phyloP scores from a whole-genome alignment of 2,329 filamentous ascomycete genomes.

The Chrysoporthe cubensis region DNA sequence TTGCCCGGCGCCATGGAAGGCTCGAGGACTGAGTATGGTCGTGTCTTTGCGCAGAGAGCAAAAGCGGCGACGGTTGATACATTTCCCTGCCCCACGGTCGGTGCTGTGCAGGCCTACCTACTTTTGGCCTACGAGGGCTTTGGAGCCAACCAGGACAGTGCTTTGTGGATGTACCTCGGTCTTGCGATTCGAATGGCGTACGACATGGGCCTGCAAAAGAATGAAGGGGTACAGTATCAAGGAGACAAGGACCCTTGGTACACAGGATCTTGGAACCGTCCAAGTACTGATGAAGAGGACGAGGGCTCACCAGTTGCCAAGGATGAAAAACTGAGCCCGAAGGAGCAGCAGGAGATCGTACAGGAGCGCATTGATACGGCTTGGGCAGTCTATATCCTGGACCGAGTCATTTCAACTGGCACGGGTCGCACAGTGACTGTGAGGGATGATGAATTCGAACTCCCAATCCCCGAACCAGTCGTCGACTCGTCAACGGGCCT shows the following conservation, averaged over 20 bases:
- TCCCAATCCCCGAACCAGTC: slow-evolving; percentile 64
- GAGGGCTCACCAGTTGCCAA: slow-evolving; percentile 33
- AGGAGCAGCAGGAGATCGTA: slow-evolving; percentile 69
- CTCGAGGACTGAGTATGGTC: slow-evolving; percentile 70
- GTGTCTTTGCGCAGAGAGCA: slow-evolving; percentile 78
- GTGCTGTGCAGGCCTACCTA: slow-evolving; percentile 81
- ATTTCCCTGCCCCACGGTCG: slow-evolving; percentile 80
- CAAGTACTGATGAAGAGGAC: slow-evolving; percentile 31
- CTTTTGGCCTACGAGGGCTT: slow-evolving; percentile 89
- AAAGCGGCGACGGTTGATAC: slow-evolving; percentile 83
- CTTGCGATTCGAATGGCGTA: slow-evolving; percentile 84
- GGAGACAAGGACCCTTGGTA: slow-evolving; percentile 57
- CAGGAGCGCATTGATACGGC: slow-evolving; percentile 85
- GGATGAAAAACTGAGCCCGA: slow-evolving; percentile 42
- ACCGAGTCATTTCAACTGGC: slow-evolving; percentile 84
- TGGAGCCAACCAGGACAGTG: slow-evolving; percentile 84
- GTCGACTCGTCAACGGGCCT: slow-evolving; percentile 63
- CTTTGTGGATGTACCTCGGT: slow-evolving; percentile 91
- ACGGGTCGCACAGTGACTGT: slow-evolving; percentile 84
- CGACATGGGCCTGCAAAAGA: slow-evolving; percentile 80
- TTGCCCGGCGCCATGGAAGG: slow-evolving; percentile 52
- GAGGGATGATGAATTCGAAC: slow-evolving; percentile 82
- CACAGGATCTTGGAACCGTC: slow-evolving; percentile 48
- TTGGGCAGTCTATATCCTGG: slow-evolving; percentile 87
- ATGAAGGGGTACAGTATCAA: slow-evolving; percentile 71